phyloP scores from a whole-genome alignment of 352 stramenopile species.

The Pythium aristosporum region DNA sequence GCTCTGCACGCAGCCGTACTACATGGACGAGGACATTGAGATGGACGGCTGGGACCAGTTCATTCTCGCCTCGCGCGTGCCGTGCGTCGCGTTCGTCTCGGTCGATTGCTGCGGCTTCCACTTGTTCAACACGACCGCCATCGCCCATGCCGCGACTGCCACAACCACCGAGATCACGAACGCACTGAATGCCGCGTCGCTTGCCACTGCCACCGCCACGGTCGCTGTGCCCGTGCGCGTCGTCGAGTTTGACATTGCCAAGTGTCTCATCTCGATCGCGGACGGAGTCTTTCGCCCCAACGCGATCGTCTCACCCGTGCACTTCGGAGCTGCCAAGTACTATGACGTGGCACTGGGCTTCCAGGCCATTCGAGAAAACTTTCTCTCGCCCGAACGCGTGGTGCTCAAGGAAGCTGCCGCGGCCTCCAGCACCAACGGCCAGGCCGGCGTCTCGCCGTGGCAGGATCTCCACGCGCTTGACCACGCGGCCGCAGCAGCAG shows the following conservation, averaged over 20 bases:
- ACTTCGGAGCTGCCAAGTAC: conserved; percentile 37
- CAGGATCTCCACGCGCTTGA: conserved; percentile 29
- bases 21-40: conserved; percentile 44
- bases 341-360: conserved; percentile 55
- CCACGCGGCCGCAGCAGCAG: not conserved
- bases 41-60: conserved; percentile 43
- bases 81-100: conserved; percentile 42
- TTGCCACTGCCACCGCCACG: not conserved
- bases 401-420: conserved; percentile 41
- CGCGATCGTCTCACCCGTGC: conserved; percentile 42
- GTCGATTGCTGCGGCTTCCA: conserved; percentile 50
- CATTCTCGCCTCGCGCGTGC: conserved; percentile 18
- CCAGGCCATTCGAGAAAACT: conserved; percentile 52
- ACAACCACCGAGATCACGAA: not conserved
- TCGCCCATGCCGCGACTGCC: conserved; percentile 5
- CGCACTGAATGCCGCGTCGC: not conserved
- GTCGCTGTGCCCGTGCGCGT: conserved; percentile 39
- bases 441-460: conserved; percentile 3
- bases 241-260: conserved; percentile 64
- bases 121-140: conserved; percentile 33
- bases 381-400: conserved; percentile 46
- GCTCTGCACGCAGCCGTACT: conserved; percentile 45
- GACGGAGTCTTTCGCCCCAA: conserved; percentile 52
- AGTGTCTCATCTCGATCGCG: conserved; percentile 41
- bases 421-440: not conserved